Conservation (phyloP, 1,284 basidiomycete species). For the Cryptococcus jaspeensis region DNA sequence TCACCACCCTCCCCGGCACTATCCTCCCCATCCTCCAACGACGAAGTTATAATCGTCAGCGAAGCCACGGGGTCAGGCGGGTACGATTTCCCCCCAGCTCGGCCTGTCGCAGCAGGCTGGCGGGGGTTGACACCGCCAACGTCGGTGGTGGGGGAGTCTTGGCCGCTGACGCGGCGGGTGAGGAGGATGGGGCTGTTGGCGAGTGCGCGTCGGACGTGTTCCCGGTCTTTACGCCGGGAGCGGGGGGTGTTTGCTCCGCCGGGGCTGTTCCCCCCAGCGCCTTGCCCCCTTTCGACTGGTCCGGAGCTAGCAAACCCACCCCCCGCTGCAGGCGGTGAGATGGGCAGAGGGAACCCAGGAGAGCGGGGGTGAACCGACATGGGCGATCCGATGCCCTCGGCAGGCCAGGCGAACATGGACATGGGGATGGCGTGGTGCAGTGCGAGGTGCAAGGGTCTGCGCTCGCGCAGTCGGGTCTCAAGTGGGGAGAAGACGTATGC, state of each 20-base stretch:
- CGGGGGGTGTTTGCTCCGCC: too few relatives aligned
- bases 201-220: not conserved
- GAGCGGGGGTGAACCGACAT: too few relatives aligned
- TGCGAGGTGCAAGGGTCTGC: constrained; percentile 24
- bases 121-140: constrained; percentile 5
- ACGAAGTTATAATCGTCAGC: constrained; percentile 24
- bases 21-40: not conserved
- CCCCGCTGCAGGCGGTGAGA: not conserved
- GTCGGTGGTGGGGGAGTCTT: constrained; percentile 3
- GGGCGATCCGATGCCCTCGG: not conserved
- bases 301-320: too few relatives aligned
- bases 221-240: not conserved
- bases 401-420: constrained; percentile 42
- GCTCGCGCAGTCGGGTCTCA: constrained; percentile 40
- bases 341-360: not conserved
- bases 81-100: constrained; percentile 9
- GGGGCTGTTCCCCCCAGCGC: too few relatives aligned
- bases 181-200: constrained; percentile 5
- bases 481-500: constrained; percentile 40
- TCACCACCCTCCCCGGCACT: not conserved
- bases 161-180: constrained; percentile 9
- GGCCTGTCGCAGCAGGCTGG: not conserved
- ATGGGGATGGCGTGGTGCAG: constrained; percentile 43
- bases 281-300: too few relatives aligned
- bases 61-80: constrained; percentile 30